A percentile compares a stretch with the other conserved stretches of the same genome.
phyloP scores from a whole-genome alignment of 2,329 filamentous ascomycete species.

The Byssothecium circinans region DNA sequence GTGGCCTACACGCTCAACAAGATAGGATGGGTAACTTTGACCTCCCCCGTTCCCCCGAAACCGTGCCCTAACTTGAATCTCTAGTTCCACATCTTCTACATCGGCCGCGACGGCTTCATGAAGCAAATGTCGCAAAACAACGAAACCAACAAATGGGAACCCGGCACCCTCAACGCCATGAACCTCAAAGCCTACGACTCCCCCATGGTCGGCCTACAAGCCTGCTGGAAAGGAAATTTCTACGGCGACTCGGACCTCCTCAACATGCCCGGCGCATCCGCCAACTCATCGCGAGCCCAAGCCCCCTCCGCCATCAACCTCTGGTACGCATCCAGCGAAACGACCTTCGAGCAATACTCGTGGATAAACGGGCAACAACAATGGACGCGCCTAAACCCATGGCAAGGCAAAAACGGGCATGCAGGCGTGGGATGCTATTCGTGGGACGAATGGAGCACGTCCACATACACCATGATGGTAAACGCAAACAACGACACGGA shows the following conservation, averaged over 20 bases:
- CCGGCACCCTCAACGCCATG: constrained; percentile 62
- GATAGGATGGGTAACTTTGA: constrained; percentile 41
- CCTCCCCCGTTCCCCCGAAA: neutral
- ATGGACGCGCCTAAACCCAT: constrained; percentile 43
- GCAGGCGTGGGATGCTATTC: constrained; percentile 50
- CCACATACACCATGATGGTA: constrained; percentile 49
- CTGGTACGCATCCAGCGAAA: constrained; percentile 47
- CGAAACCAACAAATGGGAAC: constrained; percentile 40
- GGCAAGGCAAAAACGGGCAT: constrained; percentile 46
- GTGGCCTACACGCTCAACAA: constrained; percentile 45
- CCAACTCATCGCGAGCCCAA: constrained; percentile 26
- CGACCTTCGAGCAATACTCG: constrained; percentile 45
- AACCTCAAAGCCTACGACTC: constrained; percentile 87
- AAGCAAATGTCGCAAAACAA: constrained; percentile 46
- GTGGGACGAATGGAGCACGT: constrained; percentile 42
- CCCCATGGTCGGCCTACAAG: constrained; percentile 83
- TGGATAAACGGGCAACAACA: constrained; percentile 44
- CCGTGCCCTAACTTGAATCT: neutral
- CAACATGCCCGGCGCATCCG: constrained; percentile 37
- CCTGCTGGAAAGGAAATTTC: constrained; percentile 74
- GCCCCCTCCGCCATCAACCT: constrained; percentile 46
- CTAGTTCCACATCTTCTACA: constrained; percentile 48
- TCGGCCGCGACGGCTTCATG: constrained; percentile 44
- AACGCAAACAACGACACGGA: constrained; percentile 44
- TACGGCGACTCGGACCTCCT: constrained; percentile 43